Percentiles rank a stretch among this genome's conserved stretches.
phyloP scores from a whole-genome alignment of 371 early-diverging fungal species.

The Phascolomyces articulosus region DNA sequence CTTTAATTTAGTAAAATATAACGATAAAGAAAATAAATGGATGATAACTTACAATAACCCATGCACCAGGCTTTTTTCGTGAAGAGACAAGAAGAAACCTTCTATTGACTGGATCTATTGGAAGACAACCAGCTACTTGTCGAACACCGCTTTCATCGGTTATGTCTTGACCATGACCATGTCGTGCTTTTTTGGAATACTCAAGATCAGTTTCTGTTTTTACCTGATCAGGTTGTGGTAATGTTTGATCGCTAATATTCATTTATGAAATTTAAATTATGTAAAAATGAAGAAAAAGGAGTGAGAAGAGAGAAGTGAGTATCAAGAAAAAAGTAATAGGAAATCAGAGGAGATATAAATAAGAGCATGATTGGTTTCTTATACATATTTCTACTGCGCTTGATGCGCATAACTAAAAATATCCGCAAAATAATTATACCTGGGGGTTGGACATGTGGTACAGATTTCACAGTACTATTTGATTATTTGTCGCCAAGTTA shows the following conservation, averaged over 20 bases:
- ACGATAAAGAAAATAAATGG: neutral
- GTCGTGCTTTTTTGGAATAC: constrained; percentile 46
- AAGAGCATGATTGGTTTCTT: neutral
- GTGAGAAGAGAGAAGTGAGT: neutral
- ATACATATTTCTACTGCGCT: neutral
- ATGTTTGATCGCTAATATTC: neutral
- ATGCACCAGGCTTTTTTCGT: constrained; percentile 51
- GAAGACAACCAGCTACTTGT: constrained; percentile 68
- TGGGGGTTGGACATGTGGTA: too few relatives aligned
- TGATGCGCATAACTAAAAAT: neutral
- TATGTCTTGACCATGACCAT: constrained; percentile 43
- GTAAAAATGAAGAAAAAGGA: neutral
- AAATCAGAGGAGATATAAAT: too few relatives aligned
- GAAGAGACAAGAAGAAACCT: constrained; percentile 59
- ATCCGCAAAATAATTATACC: too few relatives aligned
- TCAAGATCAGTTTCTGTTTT: constrained; percentile 17
- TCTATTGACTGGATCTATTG: constrained; percentile 52
- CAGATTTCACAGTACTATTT: too few relatives aligned
- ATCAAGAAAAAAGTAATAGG: too few relatives aligned
- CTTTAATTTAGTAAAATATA: too few relatives aligned
- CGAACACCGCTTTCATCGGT: constrained; percentile 36
- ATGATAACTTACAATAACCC: constrained; percentile 52
- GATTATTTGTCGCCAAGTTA: too few relatives aligned
- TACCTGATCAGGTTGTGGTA: neutral
- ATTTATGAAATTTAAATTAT: neutral